phyloP scores from a whole-genome alignment of 2,329 filamentous ascomycete species.

The Botrytis fragariae region DNA sequence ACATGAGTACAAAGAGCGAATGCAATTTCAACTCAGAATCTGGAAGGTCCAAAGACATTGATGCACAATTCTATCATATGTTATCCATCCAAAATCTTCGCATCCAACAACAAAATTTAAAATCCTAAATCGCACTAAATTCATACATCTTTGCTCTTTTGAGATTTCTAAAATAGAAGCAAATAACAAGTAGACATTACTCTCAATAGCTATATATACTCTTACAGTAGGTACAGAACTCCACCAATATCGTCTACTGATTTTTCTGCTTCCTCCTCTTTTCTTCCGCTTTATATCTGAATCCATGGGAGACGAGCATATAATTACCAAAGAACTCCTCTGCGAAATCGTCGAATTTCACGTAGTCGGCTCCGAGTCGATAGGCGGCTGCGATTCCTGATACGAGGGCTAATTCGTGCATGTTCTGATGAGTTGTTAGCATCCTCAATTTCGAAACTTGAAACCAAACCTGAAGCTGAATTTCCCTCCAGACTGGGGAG shows the following conservation, averaged over 20 bases:
- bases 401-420: constrained; percentile 69
- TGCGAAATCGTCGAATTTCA: constrained; percentile 55
- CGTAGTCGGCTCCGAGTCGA: constrained; percentile 63
- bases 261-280: constrained; percentile 32
- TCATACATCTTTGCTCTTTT: neutral
- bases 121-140: too few relatives aligned
- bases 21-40: too few relatives aligned
- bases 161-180: neutral
- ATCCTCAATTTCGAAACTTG: too few relatives aligned
- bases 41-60: too few relatives aligned
- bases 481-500: too few relatives aligned
- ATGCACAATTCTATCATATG: too few relatives aligned
- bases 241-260: neutral
- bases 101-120: too few relatives aligned
- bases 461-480: too few relatives aligned
- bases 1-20: too few relatives aligned
- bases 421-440: constrained; percentile 47
- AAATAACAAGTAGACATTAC: neutral
- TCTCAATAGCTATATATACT: neutral
- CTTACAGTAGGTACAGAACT: neutral
- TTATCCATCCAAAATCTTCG: too few relatives aligned
- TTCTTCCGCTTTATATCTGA: constrained; percentile 40
- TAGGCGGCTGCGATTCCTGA: constrained; percentile 70
- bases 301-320: constrained; percentile 46
- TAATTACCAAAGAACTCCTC: constrained; percentile 50